These are phyloP conservation scores for Phaeotremella fagi DNA, from an alignment of 768 basidiomycete species.

Conservation along the genomic window DNA sequence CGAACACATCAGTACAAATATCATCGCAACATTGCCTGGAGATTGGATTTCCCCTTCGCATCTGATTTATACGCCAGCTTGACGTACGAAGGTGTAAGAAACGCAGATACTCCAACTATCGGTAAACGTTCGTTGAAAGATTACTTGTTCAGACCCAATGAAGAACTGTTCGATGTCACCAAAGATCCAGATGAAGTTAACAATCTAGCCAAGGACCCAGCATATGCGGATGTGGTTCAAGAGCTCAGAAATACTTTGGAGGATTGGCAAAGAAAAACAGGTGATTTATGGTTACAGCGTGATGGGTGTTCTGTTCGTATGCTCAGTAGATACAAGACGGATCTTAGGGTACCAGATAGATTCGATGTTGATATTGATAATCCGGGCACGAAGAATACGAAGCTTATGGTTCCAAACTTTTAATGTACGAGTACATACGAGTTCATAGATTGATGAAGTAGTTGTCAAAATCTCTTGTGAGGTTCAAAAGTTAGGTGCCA, in stretches of 20 bases:
- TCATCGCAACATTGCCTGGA: slow-evolving; percentile 26
- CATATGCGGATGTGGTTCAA: neutral
- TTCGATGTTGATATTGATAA: neutral
- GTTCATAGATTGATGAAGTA: too few species aligned
- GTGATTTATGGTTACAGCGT: slow-evolving; percentile 19
- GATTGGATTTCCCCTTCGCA: slow-evolving; percentile 25
- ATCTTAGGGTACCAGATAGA: neutral
- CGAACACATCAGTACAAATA: slow-evolving; percentile 18
- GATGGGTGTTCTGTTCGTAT: slow-evolving; percentile 7
- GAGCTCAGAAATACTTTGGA: slow-evolving; percentile 9
- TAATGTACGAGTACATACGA: too few species aligned
- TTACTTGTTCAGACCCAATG: slow-evolving; percentile 15
- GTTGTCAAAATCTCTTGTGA: too few species aligned
- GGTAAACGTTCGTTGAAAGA: slow-evolving; percentile 10
- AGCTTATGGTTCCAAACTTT: neutral
- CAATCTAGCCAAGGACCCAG: slow-evolving; percentile 15
- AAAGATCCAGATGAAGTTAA: slow-evolving; percentile 18
- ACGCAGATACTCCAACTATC: neutral
- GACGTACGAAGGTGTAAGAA: slow-evolving; percentile 14
- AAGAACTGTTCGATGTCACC: slow-evolving; percentile 23
- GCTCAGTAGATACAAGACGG: neutral
- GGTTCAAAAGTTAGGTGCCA: too few species aligned
- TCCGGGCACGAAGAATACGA: neutral
- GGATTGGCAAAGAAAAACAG: slow-evolving; percentile 16
- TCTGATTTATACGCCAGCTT: slow-evolving; percentile 20